Conservation (phyloP, 371 early-diverging fungal species). For the Chytridium lagenaria region DNA sequence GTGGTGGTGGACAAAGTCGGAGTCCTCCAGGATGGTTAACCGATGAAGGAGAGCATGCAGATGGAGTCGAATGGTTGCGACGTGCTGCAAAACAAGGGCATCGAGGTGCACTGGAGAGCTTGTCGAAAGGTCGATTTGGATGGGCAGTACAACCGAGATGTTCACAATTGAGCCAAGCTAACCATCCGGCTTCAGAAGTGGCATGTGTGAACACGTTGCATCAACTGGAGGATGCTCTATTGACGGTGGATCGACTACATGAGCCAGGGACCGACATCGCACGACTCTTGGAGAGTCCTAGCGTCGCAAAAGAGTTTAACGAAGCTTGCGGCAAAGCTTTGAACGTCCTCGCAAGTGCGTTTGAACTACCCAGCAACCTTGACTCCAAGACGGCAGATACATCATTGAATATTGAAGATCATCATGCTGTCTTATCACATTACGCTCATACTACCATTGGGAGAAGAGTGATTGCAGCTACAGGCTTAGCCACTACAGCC, state of each 20-base stretch:
- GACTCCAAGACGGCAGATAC: too few species aligned
- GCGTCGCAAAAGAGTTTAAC: not conserved
- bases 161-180: too few species aligned
- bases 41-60: not conserved
- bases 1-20: too few species aligned
- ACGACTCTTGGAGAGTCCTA: not conserved
- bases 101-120: not conserved
- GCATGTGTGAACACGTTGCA: too few species aligned
- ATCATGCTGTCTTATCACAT: too few species aligned
- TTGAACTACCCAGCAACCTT: too few species aligned
- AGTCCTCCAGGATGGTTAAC: too few species aligned
- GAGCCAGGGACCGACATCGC: not conserved
- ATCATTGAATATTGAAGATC: too few species aligned
- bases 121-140: not conserved
- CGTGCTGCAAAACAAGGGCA: not conserved
- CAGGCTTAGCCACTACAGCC: not conserved
- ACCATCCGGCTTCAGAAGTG: too few species aligned
- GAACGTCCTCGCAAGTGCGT: not conserved
- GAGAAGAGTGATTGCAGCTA: not conserved
- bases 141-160: too few species aligned
- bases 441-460: not conserved
- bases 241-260: too few species aligned
- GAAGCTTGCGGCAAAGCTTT: not conserved
- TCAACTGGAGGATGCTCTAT: too few species aligned
- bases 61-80: not conserved